These are phyloP conservation scores for Saturnispora ahearnii DNA, from an alignment of 805 yeast species.

Conservation along the genomic window DNA sequence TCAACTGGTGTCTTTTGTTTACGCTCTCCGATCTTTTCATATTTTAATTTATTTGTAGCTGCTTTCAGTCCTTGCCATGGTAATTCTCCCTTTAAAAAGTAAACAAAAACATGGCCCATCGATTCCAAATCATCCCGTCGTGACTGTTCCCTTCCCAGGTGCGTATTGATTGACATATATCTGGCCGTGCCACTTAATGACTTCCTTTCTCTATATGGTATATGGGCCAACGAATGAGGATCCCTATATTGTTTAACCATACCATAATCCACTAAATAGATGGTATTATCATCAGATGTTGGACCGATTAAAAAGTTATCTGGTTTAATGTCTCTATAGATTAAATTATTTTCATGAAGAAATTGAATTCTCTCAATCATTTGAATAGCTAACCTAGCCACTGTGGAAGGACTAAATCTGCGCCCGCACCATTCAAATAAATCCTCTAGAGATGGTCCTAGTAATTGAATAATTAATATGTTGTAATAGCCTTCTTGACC, in stretches of 20 bases:
- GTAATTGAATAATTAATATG: constrained; percentile 63
- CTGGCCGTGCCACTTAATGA: constrained; percentile 80
- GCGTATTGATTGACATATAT: constrained; percentile 85
- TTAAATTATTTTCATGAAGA: constrained; percentile 68
- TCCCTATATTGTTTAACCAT: constrained; percentile 83
- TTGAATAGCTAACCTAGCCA: constrained; percentile 65
- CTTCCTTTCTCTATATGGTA: constrained; percentile 73
- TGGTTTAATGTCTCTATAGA: constrained; percentile 76
- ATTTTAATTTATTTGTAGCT: constrained; percentile 74
- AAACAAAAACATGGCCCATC: constrained; percentile 73
- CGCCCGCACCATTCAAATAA: constrained; percentile 85
- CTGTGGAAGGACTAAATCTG: constrained; percentile 60
- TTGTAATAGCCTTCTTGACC: constrained; percentile 82
- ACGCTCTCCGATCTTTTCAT: constrained; percentile 77
- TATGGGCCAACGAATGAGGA: constrained; percentile 70
- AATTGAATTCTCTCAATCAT: constrained; percentile 67
- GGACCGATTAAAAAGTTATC: constrained; percentile 74
- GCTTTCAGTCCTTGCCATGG: constrained; percentile 93
- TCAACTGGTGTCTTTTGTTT: constrained; percentile 61
- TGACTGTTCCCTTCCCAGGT: constrained; percentile 74
- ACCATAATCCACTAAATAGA: constrained; percentile 74
- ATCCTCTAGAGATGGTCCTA: constrained; percentile 81
- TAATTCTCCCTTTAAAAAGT: constrained; percentile 66
- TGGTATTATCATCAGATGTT: constrained; percentile 42
- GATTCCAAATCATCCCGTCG: constrained; percentile 79